A percentile compares a stretch with the other conserved stretches of the same genome.
Evolutionary conservation across 1,284 basidiomycete species (phyloP).

Genomic region (Heterobasidion irregulare): DNA sequence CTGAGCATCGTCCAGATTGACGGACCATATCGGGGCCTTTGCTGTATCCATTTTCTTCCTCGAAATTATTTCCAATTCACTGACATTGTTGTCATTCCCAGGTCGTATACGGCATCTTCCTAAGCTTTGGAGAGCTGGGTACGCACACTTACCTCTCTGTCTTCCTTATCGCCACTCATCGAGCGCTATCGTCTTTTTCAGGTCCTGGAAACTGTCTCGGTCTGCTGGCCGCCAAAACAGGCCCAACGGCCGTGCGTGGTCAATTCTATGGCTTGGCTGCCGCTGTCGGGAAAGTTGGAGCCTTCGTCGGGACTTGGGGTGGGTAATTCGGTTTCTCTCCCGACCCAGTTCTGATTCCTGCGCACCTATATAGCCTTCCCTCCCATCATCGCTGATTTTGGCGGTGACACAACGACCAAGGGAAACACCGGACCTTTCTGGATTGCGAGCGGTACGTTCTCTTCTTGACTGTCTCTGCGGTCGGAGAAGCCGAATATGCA

Average conservation of each 20-base stretch:
- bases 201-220: conserved; percentile 78
- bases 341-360: conserved; percentile 3
- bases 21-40: conserved; percentile 67
- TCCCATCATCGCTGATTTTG: conserved; percentile 65
- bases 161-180: too few relatives aligned
- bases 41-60: conserved; percentile 38
- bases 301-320: conserved; percentile 79
- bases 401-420: conserved; percentile 34
- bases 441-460: conserved; percentile 53
- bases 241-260: conserved; percentile 80
- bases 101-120: conserved; percentile 86
- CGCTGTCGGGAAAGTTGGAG: conserved; percentile 86
- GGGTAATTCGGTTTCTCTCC: conserved; percentile 16
- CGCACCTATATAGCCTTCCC: conserved; percentile 44
- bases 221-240: conserved; percentile 74
- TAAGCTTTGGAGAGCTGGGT: conserved; percentile 78
- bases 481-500: neutral
- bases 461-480: neutral
- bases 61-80: neutral
- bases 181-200: conserved; percentile 7
- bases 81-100: conserved; percentile 12
- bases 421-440: conserved; percentile 80
- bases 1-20: conserved; percentile 30
- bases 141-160: conserved; percentile 10
- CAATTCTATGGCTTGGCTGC: conserved; percentile 84